Evolutionary conservation across 306 rosid genomes (phyloP).

Genomic region (Pyrus bretschneideri): DNA sequence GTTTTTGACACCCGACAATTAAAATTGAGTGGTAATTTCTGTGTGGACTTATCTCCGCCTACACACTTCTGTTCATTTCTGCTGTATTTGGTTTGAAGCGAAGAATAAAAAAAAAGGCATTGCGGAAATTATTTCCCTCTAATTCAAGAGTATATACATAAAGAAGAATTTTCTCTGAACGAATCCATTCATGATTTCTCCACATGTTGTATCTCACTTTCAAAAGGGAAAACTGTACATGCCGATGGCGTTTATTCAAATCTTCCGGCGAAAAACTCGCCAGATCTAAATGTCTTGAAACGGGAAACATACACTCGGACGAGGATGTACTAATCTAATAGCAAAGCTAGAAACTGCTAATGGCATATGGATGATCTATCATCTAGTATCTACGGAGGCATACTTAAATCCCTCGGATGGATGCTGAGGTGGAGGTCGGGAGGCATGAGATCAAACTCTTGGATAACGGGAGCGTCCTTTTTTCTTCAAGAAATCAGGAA

Average conservation of each 20-base stretch:
- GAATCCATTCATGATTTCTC: conserved; percentile 8
- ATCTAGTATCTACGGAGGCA: conserved; percentile 33
- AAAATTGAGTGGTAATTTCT: too few relatives aligned
- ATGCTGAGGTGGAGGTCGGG: conserved; percentile 19
- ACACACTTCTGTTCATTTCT: neutral
- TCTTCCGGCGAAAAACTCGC: neutral
- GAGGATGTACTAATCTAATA: conserved; percentile 20
- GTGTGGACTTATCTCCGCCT: neutral
- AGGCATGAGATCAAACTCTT: conserved; percentile 44
- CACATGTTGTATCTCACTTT: neutral
- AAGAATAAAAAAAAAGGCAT: too few relatives aligned
- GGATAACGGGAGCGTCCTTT: conserved; percentile 96
- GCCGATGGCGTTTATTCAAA: conserved; percentile 14
- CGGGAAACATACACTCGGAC: conserved; percentile 20
- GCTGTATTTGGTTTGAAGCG: neutral
- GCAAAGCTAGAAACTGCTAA: conserved; percentile 35
- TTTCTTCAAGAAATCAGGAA: conserved; percentile 92
- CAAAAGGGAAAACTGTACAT: conserved; percentile 23
- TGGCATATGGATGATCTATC: conserved; percentile 25
- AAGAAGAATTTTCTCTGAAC: conserved; percentile 3
- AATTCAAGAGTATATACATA: neutral
- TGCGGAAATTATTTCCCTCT: neutral
- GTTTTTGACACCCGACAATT: too few relatives aligned
- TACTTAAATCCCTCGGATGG: conserved; percentile 29
- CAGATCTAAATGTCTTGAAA: neutral